phyloP scores from a whole-genome alignment of 2,329 filamentous ascomycete genomes.

The Diaporthe helianthi region DNA sequence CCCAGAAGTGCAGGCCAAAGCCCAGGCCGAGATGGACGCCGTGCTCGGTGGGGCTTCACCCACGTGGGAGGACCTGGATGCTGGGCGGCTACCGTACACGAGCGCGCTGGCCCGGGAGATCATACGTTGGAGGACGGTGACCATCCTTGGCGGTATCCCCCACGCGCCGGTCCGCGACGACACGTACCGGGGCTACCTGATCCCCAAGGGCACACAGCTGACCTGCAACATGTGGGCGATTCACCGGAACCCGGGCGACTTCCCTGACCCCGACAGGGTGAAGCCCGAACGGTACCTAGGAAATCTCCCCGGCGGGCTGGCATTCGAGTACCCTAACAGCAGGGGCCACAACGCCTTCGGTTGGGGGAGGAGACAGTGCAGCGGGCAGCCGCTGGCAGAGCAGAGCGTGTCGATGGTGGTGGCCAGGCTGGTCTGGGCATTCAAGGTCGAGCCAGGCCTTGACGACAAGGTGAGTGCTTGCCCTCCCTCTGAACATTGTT shows the following conservation, averaged over 20 bases:
- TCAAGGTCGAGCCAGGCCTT: constrained; percentile 18
- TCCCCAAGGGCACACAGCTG: constrained; percentile 5
- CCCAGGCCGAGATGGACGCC: constrained; percentile 19
- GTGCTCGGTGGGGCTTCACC: constrained; percentile 15
- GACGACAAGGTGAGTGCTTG: constrained; percentile 19
- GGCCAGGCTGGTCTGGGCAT: constrained; percentile 24
- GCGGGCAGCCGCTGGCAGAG: constrained; percentile 23
- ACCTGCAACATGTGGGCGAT: constrained; percentile 24
- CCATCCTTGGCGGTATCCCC: neutral
- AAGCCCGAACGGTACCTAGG: constrained; percentile 13
- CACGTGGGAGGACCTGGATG: constrained; percentile 21
- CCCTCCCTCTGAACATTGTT: neutral
- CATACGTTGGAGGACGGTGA: constrained; percentile 20
- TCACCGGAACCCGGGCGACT: constrained; percentile 5
- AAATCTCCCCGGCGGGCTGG: neutral
- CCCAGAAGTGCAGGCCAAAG: constrained; percentile 11
- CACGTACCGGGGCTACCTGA: neutral
- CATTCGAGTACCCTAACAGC: constrained; percentile 2
- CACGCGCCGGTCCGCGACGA: constrained; percentile 4
- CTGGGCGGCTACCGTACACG: neutral
- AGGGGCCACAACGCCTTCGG: constrained; percentile 21
- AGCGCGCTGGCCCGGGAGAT: constrained; percentile 14
- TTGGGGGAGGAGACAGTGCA: constrained; percentile 15
- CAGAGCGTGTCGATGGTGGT: constrained; percentile 20
- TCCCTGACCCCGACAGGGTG: neutral